Conservation (phyloP, 176 grass and related monocot genomes). For the Luzula sylvatica region DNA sequence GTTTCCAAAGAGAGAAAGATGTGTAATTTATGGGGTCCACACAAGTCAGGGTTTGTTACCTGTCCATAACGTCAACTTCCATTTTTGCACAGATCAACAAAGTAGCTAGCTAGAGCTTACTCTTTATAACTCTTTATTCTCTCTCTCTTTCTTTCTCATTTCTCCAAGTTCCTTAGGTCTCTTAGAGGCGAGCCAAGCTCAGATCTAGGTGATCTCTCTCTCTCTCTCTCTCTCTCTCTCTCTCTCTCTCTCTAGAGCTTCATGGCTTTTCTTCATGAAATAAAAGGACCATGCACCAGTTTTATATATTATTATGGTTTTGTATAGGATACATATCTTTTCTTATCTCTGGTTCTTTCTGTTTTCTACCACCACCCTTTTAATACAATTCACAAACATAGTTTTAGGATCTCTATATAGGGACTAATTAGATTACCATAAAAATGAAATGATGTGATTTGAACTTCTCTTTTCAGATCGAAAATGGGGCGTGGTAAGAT, state of each 20-base stretch:
- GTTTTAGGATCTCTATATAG: neutral
- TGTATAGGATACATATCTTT: neutral
- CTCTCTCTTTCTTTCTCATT: too few species aligned
- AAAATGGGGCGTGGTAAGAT: constrained; percentile 74
- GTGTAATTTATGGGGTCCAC: constrained; percentile 24
- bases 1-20: constrained; percentile 18
- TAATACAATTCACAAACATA: neutral
- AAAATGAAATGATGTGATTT: too few species aligned
- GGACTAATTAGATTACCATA: too few species aligned
- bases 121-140: constrained; percentile 8
- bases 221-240: neutral
- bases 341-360: constrained; percentile 3
- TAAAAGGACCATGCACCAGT: too few species aligned
- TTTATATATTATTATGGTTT: too few species aligned
- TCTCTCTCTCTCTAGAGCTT: neutral
- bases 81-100: constrained; percentile 29
- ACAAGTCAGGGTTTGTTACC: constrained; percentile 50
- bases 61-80: constrained; percentile 52
- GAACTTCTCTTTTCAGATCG: neutral
- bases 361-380: too few species aligned
- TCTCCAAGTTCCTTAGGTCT: neutral
- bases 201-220: neutral
- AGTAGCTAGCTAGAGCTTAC: constrained; percentile 9
- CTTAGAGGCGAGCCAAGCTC: neutral
- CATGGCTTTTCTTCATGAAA: neutral